Evolutionary conservation across 768 basidiomycete species (phyloP).

Genomic region (Exsudoporus frostii): DNA sequence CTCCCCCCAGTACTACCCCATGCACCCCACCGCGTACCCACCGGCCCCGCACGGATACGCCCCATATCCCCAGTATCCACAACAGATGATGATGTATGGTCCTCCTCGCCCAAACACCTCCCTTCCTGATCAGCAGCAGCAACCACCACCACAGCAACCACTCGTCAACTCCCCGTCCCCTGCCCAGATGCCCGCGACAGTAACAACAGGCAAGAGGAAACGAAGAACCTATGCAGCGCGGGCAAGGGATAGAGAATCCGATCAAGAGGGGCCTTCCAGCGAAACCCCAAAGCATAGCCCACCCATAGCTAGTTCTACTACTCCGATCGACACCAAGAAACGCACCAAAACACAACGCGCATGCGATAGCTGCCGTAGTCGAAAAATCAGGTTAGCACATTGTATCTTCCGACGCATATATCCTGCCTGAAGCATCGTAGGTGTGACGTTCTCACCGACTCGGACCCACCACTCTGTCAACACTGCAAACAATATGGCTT

Average conservation of each 20-base stretch:
- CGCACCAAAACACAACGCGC: constrained; percentile 91
- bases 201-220: constrained; percentile 55
- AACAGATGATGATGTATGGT: constrained; percentile 70
- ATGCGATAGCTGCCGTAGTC: constrained; percentile 86
- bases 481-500: constrained; percentile 94
- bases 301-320: constrained; percentile 25
- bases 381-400: constrained; percentile 71
- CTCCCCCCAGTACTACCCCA: constrained; percentile 51
- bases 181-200: constrained; percentile 32
- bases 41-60: constrained; percentile 42
- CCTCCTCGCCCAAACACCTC: constrained; percentile 35
- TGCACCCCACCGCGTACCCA: constrained; percentile 53
- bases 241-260: constrained; percentile 51
- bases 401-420: constrained; percentile 8
- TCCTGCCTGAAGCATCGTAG: constrained; percentile 22
- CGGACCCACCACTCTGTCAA: constrained; percentile 80
- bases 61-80: constrained; percentile 54
- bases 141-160: constrained; percentile 24
- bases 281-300: constrained; percentile 39
- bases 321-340: constrained; percentile 67
- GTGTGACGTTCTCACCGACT: constrained; percentile 82
- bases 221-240: constrained; percentile 44
- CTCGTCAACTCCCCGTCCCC: constrained; percentile 34
- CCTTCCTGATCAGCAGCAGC: constrained; percentile 35
- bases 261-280: constrained; percentile 58